Base-by-base conservation (phyloP, 345 rosid genomes). In the Linum tenue region DNA sequence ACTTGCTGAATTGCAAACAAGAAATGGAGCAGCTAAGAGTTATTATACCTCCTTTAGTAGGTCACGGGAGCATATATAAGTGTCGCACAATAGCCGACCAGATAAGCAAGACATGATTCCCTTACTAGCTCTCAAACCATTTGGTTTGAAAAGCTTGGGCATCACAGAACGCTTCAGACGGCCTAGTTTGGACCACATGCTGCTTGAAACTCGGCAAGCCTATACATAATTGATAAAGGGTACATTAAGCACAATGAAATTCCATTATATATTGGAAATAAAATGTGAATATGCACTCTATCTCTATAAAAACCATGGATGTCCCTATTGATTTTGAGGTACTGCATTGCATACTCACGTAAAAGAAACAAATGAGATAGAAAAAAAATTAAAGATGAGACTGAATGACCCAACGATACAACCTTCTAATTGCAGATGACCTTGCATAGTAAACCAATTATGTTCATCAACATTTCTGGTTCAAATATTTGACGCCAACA, bases 171-270 rank as follows among this genome's bases (percentile, higher is more conserved):
- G 99, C 81, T 86, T 90, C 59, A 94, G 91, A 59, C 97, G 96
- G 48, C 99, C 99, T 75, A 94, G 76, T 82, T 88, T 94, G 79
- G 99, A 94, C 99, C 99, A 94, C 87, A 83, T 90, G 79, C 78
- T 80, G 81, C 95, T 83, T 60, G 85, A 81, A 69, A 94, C 99
- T 74, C 76, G 83, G 69, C 99, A 94, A 75, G 84, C 92, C 99
- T 94, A 79, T 70, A 75, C 42, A 56, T 56, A 37, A 51, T 22
- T n/a, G 64, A 56, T 55, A 16, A 22, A 0, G 8, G 53, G 22
- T 43, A 41, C 58, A 42, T 59, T 44, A 60, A 40, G 63, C 44
- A 39, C 11, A 67, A 41, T 39, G 51, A 56, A 14, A 64, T 60
- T 64, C 60, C 53, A 63, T 55, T 3, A 58, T 12, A 55, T 59